Percentiles rank a stretch among this genome's conserved stretches.
phyloP scores from a whole-genome alignment of 257 asterid genomes.

The Solanum sparsipilum region DNA sequence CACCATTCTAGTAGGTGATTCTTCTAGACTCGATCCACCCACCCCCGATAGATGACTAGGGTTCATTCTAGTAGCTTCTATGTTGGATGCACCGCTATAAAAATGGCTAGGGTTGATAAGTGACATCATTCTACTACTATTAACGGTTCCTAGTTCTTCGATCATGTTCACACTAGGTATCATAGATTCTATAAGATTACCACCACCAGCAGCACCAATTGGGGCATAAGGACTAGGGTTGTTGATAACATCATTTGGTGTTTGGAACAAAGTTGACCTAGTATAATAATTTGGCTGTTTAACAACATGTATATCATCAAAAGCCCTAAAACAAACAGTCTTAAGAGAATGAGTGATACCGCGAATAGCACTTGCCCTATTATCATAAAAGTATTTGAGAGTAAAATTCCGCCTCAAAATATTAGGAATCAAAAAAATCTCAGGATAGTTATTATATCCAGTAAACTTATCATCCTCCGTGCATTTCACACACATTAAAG shows the following conservation, averaged over 20 bases:
- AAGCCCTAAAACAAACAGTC: not conserved
- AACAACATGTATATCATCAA: conserved; percentile 22
- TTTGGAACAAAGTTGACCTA: not conserved
- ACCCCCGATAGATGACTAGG: not conserved
- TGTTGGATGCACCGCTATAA: not conserved
- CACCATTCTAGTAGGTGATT: not conserved
- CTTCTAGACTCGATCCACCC: not conserved
- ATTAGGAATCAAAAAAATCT: not conserved
- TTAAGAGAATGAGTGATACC: not conserved
- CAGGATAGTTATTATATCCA: not conserved
- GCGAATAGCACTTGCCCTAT: not conserved
- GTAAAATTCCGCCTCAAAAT: not conserved
- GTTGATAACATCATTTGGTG: not conserved
- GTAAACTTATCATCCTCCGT: conserved; percentile 13
- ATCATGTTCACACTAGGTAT: not conserved
- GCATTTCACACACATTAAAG: conserved; percentile 26
- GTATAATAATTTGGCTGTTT: not conserved
- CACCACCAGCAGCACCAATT: not conserved
- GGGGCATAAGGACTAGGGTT: not conserved
- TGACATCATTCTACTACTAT: not conserved
- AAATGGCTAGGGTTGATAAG: not conserved
- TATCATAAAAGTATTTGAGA: not conserved
- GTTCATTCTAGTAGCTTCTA: not conserved
- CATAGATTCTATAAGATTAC: not conserved
- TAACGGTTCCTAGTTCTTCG: not conserved